Evolutionary conservation across 2,329 filamentous ascomycete genomes (phyloP), one percentile per base, ranked within the genome.

Genomic region (Neocucurbitaria cava): DNA sequence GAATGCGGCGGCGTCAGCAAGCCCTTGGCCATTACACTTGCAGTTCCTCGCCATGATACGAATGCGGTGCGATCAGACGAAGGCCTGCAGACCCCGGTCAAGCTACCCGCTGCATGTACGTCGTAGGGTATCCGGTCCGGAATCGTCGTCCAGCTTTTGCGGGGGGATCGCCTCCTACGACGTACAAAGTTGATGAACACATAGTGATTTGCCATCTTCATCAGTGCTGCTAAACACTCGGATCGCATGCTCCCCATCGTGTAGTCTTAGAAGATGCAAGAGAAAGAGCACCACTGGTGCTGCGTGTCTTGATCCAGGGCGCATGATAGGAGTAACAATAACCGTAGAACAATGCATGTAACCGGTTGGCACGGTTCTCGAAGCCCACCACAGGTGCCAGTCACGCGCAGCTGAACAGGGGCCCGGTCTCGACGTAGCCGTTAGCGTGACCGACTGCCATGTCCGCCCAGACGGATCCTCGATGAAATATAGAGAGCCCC

Each of bases 121-220:
- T n/a, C 26, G 47, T 53, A 51, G 44, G 55, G 41, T 55, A 59
- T 58, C 53, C 58, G 62, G 57, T 57, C 58, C 61, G 58, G 51
- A 35, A 21, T 62, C 51, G 49, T 64, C 49, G 45, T 59, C 21
- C 42, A 38, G 49, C 49, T 56, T 59, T 70, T 35, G 65, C 64
- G 61, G 66, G 66, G n/a, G 66, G 61, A 72, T 65, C 66, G 64
- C 49, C 64, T 68, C 49, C 59, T 35, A 45, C 24, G 5, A 26
- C 5, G 24, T 26, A 1, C 24, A 9, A 5, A 5, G 5, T 26
- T 26, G 24, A 33, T n/a, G 18, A 31, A 24, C 18, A 23, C 30
- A 28, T 31, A n/a, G 11, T 28, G 33, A 46, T 26, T 21, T 8
- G n/a, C 4, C 8, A 21, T 18, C 1, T 28, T 18, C 13, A 21